Evolutionary conservation across 345 rosid species (phyloP).

Genomic region (Hevea brasiliensis): DNA sequence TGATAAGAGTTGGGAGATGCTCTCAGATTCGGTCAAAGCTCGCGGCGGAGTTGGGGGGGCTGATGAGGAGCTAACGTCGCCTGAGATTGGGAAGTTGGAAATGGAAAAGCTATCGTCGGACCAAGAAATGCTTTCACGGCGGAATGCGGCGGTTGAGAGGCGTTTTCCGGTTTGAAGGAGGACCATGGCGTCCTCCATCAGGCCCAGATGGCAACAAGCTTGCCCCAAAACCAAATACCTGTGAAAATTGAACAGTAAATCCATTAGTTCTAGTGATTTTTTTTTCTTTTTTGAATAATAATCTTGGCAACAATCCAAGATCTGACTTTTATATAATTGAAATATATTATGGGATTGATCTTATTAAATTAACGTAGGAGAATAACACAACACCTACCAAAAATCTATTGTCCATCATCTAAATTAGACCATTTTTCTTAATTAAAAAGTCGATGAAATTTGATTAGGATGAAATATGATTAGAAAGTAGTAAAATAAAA

Average conservation of each 20-base stretch:
- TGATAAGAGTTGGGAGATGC: conserved; percentile 60
- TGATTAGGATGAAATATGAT: too few relatives aligned
- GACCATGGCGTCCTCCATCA: conserved; percentile 97
- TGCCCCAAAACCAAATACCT: conserved; percentile 85
- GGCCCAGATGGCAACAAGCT: conserved; percentile 88
- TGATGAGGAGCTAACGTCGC: conserved; percentile 27
- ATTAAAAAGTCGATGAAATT: background rate
- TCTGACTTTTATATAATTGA: background rate
- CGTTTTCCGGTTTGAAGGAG: conserved; percentile 93
- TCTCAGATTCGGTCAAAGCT: conserved; percentile 47
- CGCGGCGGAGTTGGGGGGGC: conserved; percentile 61
- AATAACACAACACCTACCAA: conserved; percentile 4
- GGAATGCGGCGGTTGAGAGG: conserved; percentile 88
- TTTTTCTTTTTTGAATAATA: background rate
- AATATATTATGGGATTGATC: background rate
- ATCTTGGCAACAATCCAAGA: background rate
- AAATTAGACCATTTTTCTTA: background rate
- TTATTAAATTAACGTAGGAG: background rate
- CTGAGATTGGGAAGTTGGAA: conserved; percentile 35
- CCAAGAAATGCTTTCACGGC: conserved; percentile 79
- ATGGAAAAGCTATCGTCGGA: conserved; percentile 87
- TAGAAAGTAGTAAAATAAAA: background rate
- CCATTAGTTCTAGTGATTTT: background rate
- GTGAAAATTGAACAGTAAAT: background rate
- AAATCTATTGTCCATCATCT: background rate